Percentiles rank a stretch among this genome's conserved stretches.
Evolutionary conservation across 73 alveolate species (phyloP).

Genomic region (Tetrahymena elliotti): DNA sequence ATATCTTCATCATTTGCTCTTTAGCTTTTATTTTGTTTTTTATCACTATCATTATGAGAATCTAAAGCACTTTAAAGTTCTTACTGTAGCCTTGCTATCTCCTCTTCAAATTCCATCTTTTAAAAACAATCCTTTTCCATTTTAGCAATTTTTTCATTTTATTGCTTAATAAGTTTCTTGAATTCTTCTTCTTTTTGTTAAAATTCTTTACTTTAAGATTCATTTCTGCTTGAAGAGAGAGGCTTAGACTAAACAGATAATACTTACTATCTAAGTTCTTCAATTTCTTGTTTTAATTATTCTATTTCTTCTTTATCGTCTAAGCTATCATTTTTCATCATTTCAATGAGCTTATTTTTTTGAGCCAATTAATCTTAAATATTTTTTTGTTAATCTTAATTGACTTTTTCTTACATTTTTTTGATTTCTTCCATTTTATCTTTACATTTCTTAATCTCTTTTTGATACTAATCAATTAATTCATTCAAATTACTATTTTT

Average conservation of each 20-base stretch:
- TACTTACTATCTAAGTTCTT: background rate
- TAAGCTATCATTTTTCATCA: background rate
- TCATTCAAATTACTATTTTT: background rate
- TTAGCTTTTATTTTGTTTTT: background rate
- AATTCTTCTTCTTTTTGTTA: background rate
- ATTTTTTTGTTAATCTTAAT: background rate
- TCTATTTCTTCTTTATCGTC: background rate
- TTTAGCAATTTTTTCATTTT: background rate
- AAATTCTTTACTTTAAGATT: background rate
- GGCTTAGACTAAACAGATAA: background rate
- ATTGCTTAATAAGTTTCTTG: background rate
- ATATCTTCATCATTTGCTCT: background rate
- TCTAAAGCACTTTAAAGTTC: background rate
- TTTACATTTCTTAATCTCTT: background rate
- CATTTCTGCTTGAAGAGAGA: background rate
- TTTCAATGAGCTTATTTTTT: background rate
- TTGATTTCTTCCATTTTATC: background rate
- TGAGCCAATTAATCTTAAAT: background rate
- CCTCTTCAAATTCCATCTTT: background rate
- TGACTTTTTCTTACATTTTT: background rate
- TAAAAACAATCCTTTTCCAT: background rate
- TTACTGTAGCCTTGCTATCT: background rate
- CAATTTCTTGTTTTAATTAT: background rate
- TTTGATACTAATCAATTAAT: background rate
- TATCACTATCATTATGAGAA: background rate